phyloP scores from a whole-genome alignment of 2,329 filamentous ascomycete species.

The Aphanocladium album region DNA sequence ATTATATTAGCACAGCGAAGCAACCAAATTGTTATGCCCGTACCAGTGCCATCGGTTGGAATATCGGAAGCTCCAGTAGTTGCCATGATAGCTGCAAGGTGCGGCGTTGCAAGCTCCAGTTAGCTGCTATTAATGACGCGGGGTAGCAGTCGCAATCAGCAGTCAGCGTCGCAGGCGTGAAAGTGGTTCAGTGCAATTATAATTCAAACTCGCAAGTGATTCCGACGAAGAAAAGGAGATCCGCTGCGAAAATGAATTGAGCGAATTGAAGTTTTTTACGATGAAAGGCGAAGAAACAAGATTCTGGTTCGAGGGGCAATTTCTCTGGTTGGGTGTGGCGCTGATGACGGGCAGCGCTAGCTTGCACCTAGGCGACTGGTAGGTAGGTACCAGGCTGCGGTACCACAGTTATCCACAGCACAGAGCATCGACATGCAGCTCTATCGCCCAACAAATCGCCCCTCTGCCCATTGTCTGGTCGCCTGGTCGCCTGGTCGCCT shows the following conservation, averaged over 20 bases:
- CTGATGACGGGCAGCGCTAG: conserved; percentile 6
- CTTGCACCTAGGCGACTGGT: background rate
- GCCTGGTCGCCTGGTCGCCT: background rate
- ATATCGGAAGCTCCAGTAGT: conserved; percentile 39
- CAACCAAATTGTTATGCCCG: conserved; percentile 18
- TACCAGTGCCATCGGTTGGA: conserved; percentile 69
- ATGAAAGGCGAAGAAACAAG: conserved; percentile 7
- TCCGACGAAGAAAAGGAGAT: background rate
- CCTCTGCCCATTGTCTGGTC: background rate
- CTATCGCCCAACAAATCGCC: conserved; percentile 8
- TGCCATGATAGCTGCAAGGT: conserved; percentile 10
- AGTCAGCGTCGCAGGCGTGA: background rate
- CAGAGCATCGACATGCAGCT: background rate
- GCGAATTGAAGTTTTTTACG: background rate
- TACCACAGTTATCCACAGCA: conserved; percentile 2
- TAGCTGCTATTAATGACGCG: conserved; percentile 10
- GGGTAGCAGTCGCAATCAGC: conserved; percentile 3
- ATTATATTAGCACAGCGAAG: background rate
- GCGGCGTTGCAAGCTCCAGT: background rate
- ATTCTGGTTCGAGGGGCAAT: conserved; percentile 2
- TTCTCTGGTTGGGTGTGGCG: conserved; percentile 5
- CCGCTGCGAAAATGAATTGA: background rate
- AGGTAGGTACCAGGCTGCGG: background rate
- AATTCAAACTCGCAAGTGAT: background rate
- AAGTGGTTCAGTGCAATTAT: background rate